A percentile compares a stretch with the other conserved stretches of the same genome.
Evolutionary conservation across 169 alveolate genomes (phyloP).

Genomic region (Plasmodium relictum): DNA sequence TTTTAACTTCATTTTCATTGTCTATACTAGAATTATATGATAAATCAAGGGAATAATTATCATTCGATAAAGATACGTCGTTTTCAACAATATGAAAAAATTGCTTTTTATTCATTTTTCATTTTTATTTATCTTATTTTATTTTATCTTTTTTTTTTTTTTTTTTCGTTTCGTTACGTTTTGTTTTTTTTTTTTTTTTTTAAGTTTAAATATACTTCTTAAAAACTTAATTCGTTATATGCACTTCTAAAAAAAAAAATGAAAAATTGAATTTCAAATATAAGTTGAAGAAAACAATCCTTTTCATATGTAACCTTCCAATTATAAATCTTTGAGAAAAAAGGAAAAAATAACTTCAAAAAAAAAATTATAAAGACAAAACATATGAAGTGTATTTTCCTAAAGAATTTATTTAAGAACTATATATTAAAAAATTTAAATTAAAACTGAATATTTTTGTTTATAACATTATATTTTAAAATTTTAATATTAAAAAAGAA

Average conservation of each 20-base stretch:
- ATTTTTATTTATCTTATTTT: not conserved
- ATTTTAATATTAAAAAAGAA: too few species aligned
- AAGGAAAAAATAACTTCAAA: not conserved
- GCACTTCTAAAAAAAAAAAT: not conserved
- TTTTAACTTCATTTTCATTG: conserved; percentile 22
- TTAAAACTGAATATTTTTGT: too few species aligned
- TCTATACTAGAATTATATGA: conserved; percentile 36
- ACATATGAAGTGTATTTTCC: not conserved
- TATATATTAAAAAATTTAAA: not conserved
- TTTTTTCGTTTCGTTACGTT: not conserved
- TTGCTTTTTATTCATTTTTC: conserved; percentile 66
- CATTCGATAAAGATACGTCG: conserved; percentile 18
- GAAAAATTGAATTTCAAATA: not conserved
- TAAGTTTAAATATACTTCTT: not conserved
- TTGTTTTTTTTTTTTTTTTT: not conserved
- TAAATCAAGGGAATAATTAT: conserved; percentile 27
- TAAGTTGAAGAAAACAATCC: not conserved
- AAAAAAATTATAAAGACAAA: not conserved
- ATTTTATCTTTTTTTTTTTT: not conserved
- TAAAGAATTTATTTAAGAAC: not conserved
- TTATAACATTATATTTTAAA: too few species aligned
- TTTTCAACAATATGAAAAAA: conserved; percentile 67
- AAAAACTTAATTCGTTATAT: not conserved
- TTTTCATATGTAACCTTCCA: too few species aligned
- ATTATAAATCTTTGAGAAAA: not conserved